A percentile compares a stretch with the other conserved stretches of the same genome.
These are phyloP conservation scores for Iris pallida DNA, from an alignment of 116 monocot genomes.

Conservation along the genomic window DNA sequence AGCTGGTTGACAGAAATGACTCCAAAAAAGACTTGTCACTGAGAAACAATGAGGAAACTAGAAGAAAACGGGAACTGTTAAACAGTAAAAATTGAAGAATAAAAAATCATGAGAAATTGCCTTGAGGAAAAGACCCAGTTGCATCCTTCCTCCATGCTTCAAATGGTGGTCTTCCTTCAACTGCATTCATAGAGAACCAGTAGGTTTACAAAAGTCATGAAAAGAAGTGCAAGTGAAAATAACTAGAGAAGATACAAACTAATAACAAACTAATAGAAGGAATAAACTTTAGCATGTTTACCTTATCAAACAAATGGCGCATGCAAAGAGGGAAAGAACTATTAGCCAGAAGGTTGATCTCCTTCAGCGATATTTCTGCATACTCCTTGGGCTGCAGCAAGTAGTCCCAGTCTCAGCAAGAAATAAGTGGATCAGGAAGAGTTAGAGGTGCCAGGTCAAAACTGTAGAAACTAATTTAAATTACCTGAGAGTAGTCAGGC, in stretches of 20 bases:
- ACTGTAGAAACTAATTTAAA: background rate
- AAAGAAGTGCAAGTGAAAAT: background rate
- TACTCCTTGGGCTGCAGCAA: constrained; percentile 59
- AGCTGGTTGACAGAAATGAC: too few relatives aligned
- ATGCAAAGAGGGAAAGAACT: constrained; percentile 95
- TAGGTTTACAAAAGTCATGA: background rate
- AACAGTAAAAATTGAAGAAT: background rate
- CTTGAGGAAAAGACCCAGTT: constrained; percentile 95
- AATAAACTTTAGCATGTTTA: constrained; percentile 15
- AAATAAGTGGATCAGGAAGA: background rate
- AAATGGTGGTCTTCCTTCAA: constrained; percentile 87
- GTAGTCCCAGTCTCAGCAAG: background rate
- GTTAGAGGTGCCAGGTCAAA: background rate
- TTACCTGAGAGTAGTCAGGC: constrained; percentile 96
- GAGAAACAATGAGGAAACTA: too few relatives aligned
- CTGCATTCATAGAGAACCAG: constrained; percentile 30
- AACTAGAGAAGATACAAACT: background rate
- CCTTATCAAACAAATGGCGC: constrained; percentile 93
- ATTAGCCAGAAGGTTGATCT: constrained; percentile 72
- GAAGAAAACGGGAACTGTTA: too few relatives aligned
- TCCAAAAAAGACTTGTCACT: too few relatives aligned
- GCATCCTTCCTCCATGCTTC: constrained; percentile 98
- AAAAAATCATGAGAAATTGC: constrained; percentile 22
- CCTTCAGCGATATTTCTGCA: constrained; percentile 71
- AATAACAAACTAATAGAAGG: too few relatives aligned